Evolutionary conservation across 2,329 filamentous ascomycete genomes (phyloP).

Genomic region (Sclerotinia trifoliorum): DNA sequence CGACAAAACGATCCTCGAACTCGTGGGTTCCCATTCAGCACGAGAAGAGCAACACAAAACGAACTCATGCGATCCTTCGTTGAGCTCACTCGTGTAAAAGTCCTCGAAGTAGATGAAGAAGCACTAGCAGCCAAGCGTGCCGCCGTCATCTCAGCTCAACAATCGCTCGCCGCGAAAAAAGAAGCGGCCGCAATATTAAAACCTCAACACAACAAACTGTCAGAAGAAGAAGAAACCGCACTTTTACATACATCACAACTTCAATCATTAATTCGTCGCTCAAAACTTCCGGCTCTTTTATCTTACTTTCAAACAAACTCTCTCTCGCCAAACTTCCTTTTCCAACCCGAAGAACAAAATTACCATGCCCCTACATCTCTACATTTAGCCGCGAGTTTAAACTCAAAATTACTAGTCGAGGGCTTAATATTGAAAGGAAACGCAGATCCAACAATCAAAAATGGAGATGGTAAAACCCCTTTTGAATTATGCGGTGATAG

Average conservation of each 20-base stretch:
- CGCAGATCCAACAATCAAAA: conserved; percentile 70
- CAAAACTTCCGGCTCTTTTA: conserved; percentile 82
- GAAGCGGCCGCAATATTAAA: conserved; percentile 46
- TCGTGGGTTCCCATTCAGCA: conserved; percentile 90
- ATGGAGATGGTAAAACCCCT: conserved; percentile 74
- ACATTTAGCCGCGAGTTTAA: conserved; percentile 81
- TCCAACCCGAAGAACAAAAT: conserved; percentile 68
- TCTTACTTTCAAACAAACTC: conserved; percentile 79
- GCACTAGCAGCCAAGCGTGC: conserved; percentile 52
- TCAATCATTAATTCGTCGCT: conserved; percentile 81
- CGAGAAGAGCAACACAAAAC: conserved; percentile 83
- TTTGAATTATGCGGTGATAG: conserved; percentile 88
- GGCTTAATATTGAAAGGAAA: conserved; percentile 73
- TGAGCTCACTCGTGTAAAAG: conserved; percentile 87
- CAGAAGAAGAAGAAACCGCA: conserved; percentile 80
- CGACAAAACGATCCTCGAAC: conserved; percentile 75
- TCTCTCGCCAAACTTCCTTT: conserved; percentile 69
- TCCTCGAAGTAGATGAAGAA: conserved; percentile 71
- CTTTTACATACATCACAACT: conserved; percentile 85
- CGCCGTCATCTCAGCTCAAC: conserved; percentile 48
- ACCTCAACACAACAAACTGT: conserved; percentile 58
- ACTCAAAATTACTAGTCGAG: conserved; percentile 71
- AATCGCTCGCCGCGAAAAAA: conserved; percentile 44
- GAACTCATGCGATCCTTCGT: conserved; percentile 94
- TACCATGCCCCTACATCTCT: conserved; percentile 77